phyloP scores from a whole-genome alignment of 345 rosid genomes.

The Reutealis trisperma region DNA sequence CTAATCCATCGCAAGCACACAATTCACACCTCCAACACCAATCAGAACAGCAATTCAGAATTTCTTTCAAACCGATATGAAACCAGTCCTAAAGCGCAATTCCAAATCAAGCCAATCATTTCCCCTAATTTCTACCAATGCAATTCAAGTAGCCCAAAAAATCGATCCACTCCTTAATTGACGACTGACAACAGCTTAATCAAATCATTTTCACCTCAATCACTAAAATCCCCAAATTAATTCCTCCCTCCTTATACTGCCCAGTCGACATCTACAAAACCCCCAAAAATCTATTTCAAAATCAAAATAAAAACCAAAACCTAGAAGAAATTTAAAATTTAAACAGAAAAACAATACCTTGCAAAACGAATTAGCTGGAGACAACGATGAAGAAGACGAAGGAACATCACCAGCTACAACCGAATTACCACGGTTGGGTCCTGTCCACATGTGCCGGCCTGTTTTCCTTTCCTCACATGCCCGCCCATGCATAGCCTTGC shows the following conservation, averaged over 20 bases:
- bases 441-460: conserved; percentile 37
- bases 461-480: conserved; percentile 30
- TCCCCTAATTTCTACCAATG: not conserved
- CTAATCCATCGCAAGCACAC: not conserved
- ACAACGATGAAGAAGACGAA: conserved; percentile 35
- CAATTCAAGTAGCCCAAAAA: not conserved
- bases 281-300: not conserved
- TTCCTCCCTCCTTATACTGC: not conserved
- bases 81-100: not conserved
- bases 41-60: too few relatives aligned
- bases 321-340: not conserved
- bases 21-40: not conserved
- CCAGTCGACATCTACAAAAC: not conserved
- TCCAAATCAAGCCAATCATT: not conserved
- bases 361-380: conserved; percentile 48
- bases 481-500: conserved; percentile 61
- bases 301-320: not conserved
- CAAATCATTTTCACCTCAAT: not conserved
- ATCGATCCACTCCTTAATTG: not conserved
- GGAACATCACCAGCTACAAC: conserved; percentile 23
- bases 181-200: too few relatives aligned
- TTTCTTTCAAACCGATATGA: not conserved
- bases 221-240: not conserved
- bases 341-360: conserved; percentile 45
- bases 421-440: conserved; percentile 31